Base-by-base conservation (phyloP, 257 asterid genomes). In the Solanum bulbocastanum region DNA sequence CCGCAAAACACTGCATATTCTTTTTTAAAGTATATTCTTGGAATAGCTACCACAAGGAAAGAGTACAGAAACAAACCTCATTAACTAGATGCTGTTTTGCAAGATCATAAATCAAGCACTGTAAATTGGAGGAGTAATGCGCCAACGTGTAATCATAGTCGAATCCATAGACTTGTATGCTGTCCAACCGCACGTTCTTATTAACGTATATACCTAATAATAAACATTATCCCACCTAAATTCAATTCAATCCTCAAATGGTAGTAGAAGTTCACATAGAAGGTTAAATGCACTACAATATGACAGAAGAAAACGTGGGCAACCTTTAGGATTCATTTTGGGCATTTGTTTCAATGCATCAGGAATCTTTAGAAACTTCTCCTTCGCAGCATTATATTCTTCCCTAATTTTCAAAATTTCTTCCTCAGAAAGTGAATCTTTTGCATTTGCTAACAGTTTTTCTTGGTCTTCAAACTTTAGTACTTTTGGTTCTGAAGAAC, bases 71-170 rank as follows among this genome's bases (percentile, higher is more conserved):
- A 90, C 97, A 87, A 86, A 97, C 99, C 99, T 97, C 99, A 89
- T 92, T 92, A 89, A 97, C 99, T 91, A 97, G 93, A 91, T 93
- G 92, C 87, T 94, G 95, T 91, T 95, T 97, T 74, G 99, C 99
- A 88, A 96, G 95, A 88, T 97, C 95, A 79, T 95, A 97, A 90
- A 97, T 96, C 90, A 97, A 92, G 90, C 91, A 93, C 91, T 97
- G 99, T 85, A 97, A 87, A 92, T 93, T 90, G 90, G 96, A 91
- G 86, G 98, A 93, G 93, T 97, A 97, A 92, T 97, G 99, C 8
- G 99, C 99, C 96, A 97, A 90, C 42, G 99, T 97, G 90, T 97
- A 97, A 92, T 97, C 99, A 86, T 97, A 97, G 90, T 97, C 99
- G 89, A 97, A 97, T 85, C 99, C 99, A 32, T 92, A 97, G 32